Evolutionary conservation across 202 grass and related monocot species (phyloP).

Genomic region (Alloteropsis angusta): DNA sequence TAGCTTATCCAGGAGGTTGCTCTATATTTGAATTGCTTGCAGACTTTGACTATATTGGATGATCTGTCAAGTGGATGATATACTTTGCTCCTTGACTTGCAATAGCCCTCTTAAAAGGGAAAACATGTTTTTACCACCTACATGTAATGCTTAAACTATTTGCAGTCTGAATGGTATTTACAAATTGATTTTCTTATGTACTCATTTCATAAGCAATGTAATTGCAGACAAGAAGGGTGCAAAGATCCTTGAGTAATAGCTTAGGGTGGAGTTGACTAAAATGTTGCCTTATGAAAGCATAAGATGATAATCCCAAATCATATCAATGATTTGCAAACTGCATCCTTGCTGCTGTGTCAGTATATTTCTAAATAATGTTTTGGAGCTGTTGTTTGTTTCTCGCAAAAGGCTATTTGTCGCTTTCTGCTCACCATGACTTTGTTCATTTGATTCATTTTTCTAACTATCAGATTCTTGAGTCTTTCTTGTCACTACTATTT

Average conservation of each 20-base stretch:
- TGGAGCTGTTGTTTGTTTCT: background rate
- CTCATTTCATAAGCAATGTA: background rate
- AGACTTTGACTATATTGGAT: background rate
- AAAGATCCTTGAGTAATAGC: conserved; percentile 5
- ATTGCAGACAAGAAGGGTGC: background rate
- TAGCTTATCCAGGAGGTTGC: background rate
- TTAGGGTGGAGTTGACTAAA: background rate
- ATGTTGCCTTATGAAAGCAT: background rate
- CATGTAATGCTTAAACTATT: background rate
- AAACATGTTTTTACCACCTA: background rate
- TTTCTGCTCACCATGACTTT: background rate
- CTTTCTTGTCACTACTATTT: background rate
- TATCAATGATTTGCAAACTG: background rate
- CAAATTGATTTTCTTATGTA: background rate
- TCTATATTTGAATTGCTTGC: background rate
- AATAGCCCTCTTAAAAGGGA: background rate
- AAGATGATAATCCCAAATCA: background rate
- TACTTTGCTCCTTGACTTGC: background rate
- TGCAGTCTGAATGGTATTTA: background rate
- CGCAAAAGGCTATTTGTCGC: background rate
- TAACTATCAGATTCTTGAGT: background rate
- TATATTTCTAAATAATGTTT: background rate
- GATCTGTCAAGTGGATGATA: background rate
- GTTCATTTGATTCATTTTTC: background rate
- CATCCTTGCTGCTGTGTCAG: background rate